Evolutionary conservation across 352 stramenopile species (phyloP), one percentile per base, ranked within the genome.

Genomic region (Globisporangium alternatum): DNA sequence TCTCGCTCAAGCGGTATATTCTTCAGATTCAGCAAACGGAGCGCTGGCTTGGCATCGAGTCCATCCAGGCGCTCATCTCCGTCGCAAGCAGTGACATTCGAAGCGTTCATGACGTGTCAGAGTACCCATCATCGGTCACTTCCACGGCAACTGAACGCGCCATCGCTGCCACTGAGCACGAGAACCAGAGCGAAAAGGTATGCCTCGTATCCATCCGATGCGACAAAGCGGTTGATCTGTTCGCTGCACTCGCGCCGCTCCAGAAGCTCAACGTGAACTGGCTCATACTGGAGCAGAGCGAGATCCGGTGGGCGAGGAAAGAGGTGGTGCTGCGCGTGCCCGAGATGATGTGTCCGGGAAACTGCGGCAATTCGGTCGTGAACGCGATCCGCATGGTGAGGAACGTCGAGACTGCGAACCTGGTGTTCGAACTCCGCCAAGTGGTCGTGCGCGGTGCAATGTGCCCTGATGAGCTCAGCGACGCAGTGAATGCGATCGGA

Each of bases 261-360:
- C 62, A 65, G 21, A 64, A 39, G 4, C 60, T 78, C 10, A 35
- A 74, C 5, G n/a, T 88, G 57, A 60, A 71, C 2, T 69, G 77
- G 13, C 44, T 64, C 43, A 49, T 90, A 7, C 51, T 86, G 15
- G 72, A 83, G 33, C 64, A 76, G n/a, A 69, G 62, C 8, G 63
- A 69, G 22, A 70, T 75, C 39, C 28, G 53, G 10, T 92, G 83
- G 83, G 67, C 71, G 13, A 67, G 64, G 39, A 89, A 89, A 65
- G 78, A 92, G 66, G 69, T 92, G 39, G 79, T 89, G 30, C 56
- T 95, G 12, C 65, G 69, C 21, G 78, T 95, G 12, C 67, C 76
- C 30, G 86, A 87, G 22, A 95, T 95, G 81, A 95, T 95, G 84
- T 95, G 86, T 57, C 72, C 81, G 17, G 75, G 71, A 41, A 93